Conservation (phyloP, 2,329 filamentous ascomycete species). For the Colletotrichum navitas region DNA sequence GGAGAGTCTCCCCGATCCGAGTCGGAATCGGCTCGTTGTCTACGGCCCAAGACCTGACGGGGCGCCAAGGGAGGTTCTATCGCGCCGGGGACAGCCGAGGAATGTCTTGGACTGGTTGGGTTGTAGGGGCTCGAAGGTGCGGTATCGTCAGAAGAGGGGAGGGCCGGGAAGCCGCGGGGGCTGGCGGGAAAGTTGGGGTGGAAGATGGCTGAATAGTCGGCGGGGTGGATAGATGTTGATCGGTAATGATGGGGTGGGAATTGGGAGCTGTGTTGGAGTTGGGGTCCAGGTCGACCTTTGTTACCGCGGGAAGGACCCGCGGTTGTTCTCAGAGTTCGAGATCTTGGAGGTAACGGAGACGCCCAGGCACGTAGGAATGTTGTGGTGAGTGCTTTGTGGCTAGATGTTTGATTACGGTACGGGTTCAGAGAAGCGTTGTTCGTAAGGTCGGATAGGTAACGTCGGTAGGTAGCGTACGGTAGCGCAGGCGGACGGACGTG, state of each 20-base stretch:
- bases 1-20: slow-evolving; percentile 51
- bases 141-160: slow-evolving; percentile 37
- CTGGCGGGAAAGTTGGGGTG: slow-evolving; percentile 60
- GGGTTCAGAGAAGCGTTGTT: slow-evolving; percentile 13
- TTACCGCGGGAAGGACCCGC: slow-evolving; percentile 55
- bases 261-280: slow-evolving; percentile 49
- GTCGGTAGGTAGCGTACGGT: slow-evolving; percentile 16
- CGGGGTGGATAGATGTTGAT: slow-evolving; percentile 75
- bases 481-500: slow-evolving; percentile 15
- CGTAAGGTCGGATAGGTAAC: slow-evolving; percentile 1
- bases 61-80: slow-evolving; percentile 55
- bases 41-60: slow-evolving; percentile 65
- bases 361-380: slow-evolving; percentile 34
- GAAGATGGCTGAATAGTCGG: slow-evolving; percentile 63
- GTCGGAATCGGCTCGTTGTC: slow-evolving; percentile 62
- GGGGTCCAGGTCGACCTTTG: slow-evolving; percentile 57
- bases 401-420: slow-evolving; percentile 37
- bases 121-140: slow-evolving; percentile 43
- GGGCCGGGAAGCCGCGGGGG: slow-evolving; percentile 46
- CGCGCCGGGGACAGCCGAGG: slow-evolving; percentile 53
- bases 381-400: slow-evolving; percentile 38
- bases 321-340: slow-evolving; percentile 44
- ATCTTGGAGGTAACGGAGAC: slow-evolving; percentile 18
- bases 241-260: slow-evolving; percentile 55
- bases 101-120: slow-evolving; percentile 42